Conservation (phyloP, 306 rosid species). For the Castanopsis chinensis region DNA sequence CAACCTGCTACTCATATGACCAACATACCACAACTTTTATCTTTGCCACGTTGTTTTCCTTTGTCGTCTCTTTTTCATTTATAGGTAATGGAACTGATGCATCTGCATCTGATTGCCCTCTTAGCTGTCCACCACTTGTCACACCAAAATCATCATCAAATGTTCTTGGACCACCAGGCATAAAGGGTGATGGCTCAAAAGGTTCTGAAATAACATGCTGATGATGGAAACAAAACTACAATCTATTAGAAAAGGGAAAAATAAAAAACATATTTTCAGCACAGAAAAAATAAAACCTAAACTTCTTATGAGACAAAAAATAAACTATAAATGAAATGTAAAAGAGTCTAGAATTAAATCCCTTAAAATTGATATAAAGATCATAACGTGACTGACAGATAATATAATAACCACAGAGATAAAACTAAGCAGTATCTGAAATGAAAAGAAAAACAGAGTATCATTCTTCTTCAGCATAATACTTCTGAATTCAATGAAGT, state of each 20-base stretch:
- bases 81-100: conserved; percentile 42
- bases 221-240: conserved; percentile 23
- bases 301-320: neutral
- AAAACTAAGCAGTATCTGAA: neutral
- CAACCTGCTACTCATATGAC: neutral
- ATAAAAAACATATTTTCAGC: neutral
- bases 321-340: neutral
- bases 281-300: neutral
- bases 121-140: conserved; percentile 51
- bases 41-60: conserved; percentile 88
- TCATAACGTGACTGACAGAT: too few relatives aligned
- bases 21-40: conserved; percentile 97
- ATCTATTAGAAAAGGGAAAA: neutral
- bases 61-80: conserved; percentile 63
- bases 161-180: conserved; percentile 63
- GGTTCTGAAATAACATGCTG: conserved; percentile 91
- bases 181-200: conserved; percentile 88
- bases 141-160: conserved; percentile 64
- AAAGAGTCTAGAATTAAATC: neutral
- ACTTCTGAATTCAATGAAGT: neutral
- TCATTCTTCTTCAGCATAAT: neutral
- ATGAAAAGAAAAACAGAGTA: neutral
- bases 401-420: neutral
- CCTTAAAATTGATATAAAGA: neutral
- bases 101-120: conserved; percentile 55